Evolutionary conservation across 495 filamentous ascomycete species (phyloP), one percentile per base, ranked within the genome.

Genomic region (Penicillium desertorum): DNA sequence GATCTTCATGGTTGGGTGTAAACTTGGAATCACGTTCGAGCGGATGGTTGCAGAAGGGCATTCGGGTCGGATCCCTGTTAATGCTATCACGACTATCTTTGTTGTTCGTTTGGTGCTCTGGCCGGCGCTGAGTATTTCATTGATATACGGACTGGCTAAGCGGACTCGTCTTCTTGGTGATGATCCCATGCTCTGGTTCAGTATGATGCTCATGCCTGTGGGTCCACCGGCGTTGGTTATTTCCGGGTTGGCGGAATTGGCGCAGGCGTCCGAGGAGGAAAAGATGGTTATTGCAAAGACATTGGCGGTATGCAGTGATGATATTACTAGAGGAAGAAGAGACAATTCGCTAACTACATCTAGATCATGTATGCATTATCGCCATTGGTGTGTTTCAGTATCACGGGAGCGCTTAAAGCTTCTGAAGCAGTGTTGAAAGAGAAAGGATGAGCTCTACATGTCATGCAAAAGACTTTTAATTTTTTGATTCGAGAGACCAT

Each of bases 161-260:
- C 78, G 77, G 50, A 90, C 87, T 0, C 56, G 62, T 17, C 17
- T 86, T 8, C 68, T 92, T 2, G 69, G 75, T 8, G 55, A 74
- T 5, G 89, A 92, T 66, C 88, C 89, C 0, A 83, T 92, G 41
- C 65, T 92, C 19, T 91, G 86, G 85, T 92, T 91, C 63, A 72
- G 74, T 9, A 39, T 91, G 78, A 91, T 90, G 86, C 63, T 91
- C 22, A 91, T 91, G 84, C 87, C 89, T 0, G 78, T 79, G 2
- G 88, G 89, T 10, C 36, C 36, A n/a, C 83, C 84, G 2, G 86
- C 88, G 0, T 81, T 90, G 80, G 87, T 86, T 54, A 68, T 90
- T 16, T 82, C 84, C 17, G 82, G 84, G 1, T 67, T 91, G 50
- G 79, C 87, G 3, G 87, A 91, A 57, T 77, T 91, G 14, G 16